Conservation (phyloP, 768 basidiomycete genomes). For the Boletus eberwhitei region DNA sequence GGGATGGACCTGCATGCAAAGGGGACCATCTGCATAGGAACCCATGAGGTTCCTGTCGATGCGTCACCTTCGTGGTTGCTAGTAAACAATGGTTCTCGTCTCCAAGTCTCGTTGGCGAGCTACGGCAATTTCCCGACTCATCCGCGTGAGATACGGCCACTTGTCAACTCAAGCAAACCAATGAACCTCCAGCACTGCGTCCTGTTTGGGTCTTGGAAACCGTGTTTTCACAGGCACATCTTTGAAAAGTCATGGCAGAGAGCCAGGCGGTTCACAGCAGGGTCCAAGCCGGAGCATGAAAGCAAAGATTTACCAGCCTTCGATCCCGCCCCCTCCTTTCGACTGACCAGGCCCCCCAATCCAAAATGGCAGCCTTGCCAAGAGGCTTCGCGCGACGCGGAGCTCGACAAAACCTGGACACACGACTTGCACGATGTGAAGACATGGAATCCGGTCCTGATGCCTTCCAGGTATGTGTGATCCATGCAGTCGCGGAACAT, state of each 20-base stretch:
- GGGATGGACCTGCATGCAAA: not conserved
- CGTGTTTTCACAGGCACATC: not conserved
- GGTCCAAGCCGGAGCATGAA: not conserved
- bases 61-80: not conserved
- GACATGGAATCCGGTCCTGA: slow-evolving; percentile 40
- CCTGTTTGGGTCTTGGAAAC: not conserved
- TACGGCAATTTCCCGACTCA: not conserved
- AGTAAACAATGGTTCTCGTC: not conserved
- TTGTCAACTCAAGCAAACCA: not conserved
- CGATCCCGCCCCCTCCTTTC: slow-evolving; percentile 31
- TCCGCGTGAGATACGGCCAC: not conserved
- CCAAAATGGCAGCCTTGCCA: slow-evolving; percentile 44
- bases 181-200: not conserved
- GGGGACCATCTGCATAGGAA: not conserved
- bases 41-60: not conserved
- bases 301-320: slow-evolving; percentile 12
- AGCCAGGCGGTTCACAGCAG: slow-evolving; percentile 2
- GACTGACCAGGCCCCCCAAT: slow-evolving; percentile 37
- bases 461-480: slow-evolving; percentile 27
- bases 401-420: slow-evolving; percentile 27
- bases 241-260: not conserved
- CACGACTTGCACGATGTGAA: slow-evolving; percentile 36
- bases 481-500: slow-evolving; percentile 8
- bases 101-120: not conserved
- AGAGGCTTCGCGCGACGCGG: slow-evolving; percentile 26